These are phyloP conservation scores for Colletotrichum godetiae DNA, from an alignment of 2,329 filamentous ascomycete species.

Conservation along the genomic window DNA sequence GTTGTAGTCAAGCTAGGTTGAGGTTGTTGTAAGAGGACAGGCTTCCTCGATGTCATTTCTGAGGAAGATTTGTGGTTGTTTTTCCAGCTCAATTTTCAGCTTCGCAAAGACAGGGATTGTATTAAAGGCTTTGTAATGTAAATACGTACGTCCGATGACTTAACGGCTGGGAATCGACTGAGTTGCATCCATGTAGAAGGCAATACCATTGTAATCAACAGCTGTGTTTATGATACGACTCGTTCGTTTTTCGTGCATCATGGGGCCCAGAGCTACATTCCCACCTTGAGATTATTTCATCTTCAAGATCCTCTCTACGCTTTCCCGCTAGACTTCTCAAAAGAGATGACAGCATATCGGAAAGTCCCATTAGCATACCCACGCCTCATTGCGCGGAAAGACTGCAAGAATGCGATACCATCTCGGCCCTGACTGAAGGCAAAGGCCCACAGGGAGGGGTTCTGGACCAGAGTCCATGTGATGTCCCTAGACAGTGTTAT, in stretches of 20 bases:
- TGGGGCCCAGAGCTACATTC: background rate
- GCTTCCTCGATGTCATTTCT: background rate
- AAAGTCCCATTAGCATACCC: conserved; percentile 70
- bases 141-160: background rate
- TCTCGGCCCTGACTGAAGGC: conserved; percentile 70
- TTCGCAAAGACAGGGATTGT: background rate
- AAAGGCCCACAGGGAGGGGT: conserved; percentile 70
- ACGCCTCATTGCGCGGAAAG: conserved; percentile 70
- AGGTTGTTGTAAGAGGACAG: background rate
- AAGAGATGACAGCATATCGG: conserved; percentile 68
- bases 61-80: background rate
- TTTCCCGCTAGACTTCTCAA: conserved; percentile 52
- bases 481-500: conserved; percentile 61
- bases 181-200: background rate
- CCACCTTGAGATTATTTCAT: too few species aligned
- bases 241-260: background rate
- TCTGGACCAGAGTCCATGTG: conserved; percentile 70
- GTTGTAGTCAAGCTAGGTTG: background rate
- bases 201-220: background rate
- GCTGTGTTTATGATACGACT: background rate
- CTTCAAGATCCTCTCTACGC: background rate
- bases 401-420: conserved; percentile 69
- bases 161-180: background rate
- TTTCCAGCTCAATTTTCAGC: background rate
- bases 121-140: background rate